Evolutionary conservation across 1,139 yeast species (phyloP).

Genomic region (Kazachstania sp.): DNA sequence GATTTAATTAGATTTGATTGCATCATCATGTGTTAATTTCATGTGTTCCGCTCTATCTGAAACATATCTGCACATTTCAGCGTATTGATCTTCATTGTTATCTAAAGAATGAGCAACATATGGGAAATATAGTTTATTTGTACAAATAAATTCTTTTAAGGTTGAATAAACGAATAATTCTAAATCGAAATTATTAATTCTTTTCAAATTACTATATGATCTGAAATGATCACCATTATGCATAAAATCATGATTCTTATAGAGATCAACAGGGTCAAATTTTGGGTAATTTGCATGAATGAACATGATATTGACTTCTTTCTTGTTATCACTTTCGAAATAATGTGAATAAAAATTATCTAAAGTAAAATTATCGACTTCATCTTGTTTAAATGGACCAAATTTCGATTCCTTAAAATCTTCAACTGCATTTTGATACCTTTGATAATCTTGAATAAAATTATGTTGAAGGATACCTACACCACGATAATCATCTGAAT

Average conservation of each 20-base stretch:
- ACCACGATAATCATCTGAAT: constrained; percentile 29
- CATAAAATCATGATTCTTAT: constrained; percentile 18
- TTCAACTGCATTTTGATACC: constrained; percentile 17
- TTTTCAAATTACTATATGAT: constrained; percentile 17
- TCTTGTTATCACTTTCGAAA: constrained; percentile 7
- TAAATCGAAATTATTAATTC: constrained; percentile 22
- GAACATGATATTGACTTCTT: constrained; percentile 30
- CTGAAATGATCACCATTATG: constrained; percentile 22
- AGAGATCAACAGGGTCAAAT: constrained; percentile 40
- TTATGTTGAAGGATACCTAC: constrained; percentile 38
- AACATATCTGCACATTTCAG: constrained; percentile 17
- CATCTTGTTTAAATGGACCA: constrained; percentile 1
- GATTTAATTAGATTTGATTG: constrained; percentile 3
- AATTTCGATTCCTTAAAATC: constrained; percentile 5
- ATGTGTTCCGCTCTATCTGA: constrained; percentile 12
- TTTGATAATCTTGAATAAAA: constrained; percentile 35
- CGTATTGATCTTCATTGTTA: constrained; percentile 10
- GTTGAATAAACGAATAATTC: constrained; percentile 22
- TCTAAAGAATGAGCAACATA: constrained; percentile 15
- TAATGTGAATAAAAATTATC: constrained; percentile 1
- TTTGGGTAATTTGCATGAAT: constrained; percentile 63
- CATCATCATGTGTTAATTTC: constrained; percentile 15
- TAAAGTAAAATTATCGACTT: neutral
- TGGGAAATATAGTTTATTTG: constrained; percentile 13
- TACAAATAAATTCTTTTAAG: constrained; percentile 20